phyloP scores from a whole-genome alignment of 352 stramenopile genomes.

The Pythium apleroticum region DNA sequence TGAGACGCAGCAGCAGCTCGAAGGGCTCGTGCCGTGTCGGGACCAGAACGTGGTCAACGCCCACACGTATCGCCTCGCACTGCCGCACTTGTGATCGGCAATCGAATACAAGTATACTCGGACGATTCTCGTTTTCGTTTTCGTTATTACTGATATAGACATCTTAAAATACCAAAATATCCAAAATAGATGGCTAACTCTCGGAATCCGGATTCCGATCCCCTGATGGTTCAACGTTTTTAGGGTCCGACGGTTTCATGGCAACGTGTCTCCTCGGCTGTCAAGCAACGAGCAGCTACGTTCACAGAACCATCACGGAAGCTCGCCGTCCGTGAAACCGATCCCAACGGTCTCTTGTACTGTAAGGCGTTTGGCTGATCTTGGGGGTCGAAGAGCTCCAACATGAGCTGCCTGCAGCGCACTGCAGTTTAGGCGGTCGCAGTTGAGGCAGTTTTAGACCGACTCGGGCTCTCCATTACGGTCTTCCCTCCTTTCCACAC shows the following conservation, averaged over 20 bases:
- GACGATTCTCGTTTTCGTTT: neutral
- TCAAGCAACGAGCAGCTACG: too few relatives aligned
- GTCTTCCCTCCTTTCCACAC: neutral
- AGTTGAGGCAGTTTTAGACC: neutral
- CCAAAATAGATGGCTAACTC: neutral
- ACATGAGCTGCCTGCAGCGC: too few relatives aligned
- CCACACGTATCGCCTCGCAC: constrained; percentile 11
- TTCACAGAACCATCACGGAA: neutral
- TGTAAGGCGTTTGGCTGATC: too few relatives aligned
- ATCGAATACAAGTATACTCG: neutral
- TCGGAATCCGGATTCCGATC: neutral
- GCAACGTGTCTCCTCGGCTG: neutral
- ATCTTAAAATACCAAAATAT: neutral
- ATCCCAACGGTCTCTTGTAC: too few relatives aligned
- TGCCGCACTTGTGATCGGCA: neutral
- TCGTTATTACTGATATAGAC: neutral
- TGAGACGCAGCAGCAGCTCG: constrained; percentile 3
- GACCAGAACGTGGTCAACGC: constrained; percentile 31
- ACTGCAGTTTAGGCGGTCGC: too few relatives aligned
- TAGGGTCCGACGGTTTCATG: neutral
- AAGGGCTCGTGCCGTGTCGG: constrained; percentile 21
- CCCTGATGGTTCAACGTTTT: neutral
- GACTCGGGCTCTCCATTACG: neutral
- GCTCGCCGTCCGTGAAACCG: too few relatives aligned
- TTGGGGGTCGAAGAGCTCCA: too few relatives aligned